A percentile compares a stretch with the other conserved stretches of the same genome.
Evolutionary conservation across 176 grass and related monocot genomes (phyloP).

Genomic region (Zea luxurians): DNA sequence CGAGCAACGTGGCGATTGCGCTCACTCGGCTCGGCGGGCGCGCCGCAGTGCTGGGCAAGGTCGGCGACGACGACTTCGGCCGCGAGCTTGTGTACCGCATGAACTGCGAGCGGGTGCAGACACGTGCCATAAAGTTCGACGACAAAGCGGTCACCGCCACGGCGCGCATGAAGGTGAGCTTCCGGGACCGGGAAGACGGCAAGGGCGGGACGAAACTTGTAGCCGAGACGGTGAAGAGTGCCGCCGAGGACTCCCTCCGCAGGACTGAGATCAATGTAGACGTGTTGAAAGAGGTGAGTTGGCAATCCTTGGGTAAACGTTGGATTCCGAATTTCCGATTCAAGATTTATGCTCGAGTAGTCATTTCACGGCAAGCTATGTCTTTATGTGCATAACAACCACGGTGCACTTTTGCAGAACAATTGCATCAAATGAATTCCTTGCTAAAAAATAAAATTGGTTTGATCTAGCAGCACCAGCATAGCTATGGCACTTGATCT

Average conservation of each 20-base stretch:
- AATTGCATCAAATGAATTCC: background rate
- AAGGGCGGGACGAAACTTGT: conserved; percentile 55
- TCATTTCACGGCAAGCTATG: conserved; percentile 21
- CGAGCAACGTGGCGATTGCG: conserved; percentile 77
- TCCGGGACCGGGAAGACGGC: conserved; percentile 45
- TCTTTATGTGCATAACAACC: background rate
- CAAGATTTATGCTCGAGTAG: conserved; percentile 8
- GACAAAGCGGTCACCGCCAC: conserved; percentile 48
- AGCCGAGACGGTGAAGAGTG: conserved; percentile 61
- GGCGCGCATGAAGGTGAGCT: conserved; percentile 70
- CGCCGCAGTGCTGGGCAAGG: conserved; percentile 76
- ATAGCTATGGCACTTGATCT: background rate
- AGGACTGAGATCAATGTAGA: conserved; percentile 66
- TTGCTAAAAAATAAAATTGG: background rate
- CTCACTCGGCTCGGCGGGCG: conserved; percentile 67
- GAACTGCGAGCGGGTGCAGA: conserved; percentile 75
- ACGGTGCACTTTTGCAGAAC: background rate
- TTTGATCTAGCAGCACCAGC: background rate
- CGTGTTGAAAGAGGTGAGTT: conserved; percentile 77
- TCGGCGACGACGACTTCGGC: conserved; percentile 83
- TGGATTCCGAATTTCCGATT: conserved; percentile 8
- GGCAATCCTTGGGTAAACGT: conserved; percentile 25
- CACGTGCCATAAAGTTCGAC: conserved; percentile 64
- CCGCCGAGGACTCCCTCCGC: conserved; percentile 69
- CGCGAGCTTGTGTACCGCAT: conserved; percentile 71